Percentiles rank a stretch among this genome's conserved stretches.
phyloP scores from a whole-genome alignment of 2,329 filamentous ascomycete species.

The Ophiocordyceps sinensis region DNA sequence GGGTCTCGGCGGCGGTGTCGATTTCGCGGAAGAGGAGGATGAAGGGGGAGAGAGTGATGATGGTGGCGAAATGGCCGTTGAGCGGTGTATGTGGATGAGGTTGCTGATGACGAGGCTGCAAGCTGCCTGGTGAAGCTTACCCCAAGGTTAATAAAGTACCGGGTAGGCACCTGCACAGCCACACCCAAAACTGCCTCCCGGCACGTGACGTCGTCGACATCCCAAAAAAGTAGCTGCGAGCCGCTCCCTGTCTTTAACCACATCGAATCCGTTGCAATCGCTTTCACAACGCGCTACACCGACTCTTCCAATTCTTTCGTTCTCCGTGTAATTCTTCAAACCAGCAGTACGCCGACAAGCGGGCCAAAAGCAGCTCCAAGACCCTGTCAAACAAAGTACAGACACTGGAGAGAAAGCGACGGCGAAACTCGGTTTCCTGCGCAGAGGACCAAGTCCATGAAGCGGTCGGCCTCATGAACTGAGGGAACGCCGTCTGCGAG shows the following conservation, averaged over 20 bases:
- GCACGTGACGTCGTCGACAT: slow-evolving; percentile 12
- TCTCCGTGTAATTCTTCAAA: too few relatives aligned
- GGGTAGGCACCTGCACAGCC: too few relatives aligned
- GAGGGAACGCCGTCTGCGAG: slow-evolving; percentile 7
- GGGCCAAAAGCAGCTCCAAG: too few relatives aligned
- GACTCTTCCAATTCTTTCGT: too few relatives aligned
- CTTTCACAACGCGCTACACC: too few relatives aligned
- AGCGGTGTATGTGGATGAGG: slow-evolving; percentile 10
- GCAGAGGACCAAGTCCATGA: background rate
- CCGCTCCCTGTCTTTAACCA: too few relatives aligned
- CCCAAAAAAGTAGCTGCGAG: slow-evolving; percentile 5
- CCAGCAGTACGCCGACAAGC: too few relatives aligned
- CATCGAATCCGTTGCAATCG: too few relatives aligned
- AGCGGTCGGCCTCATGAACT: slow-evolving; percentile 10
- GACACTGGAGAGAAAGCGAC: too few relatives aligned
- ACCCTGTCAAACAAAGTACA: too few relatives aligned
- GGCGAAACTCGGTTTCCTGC: too few relatives aligned
- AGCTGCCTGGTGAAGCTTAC: slow-evolving; percentile 31
- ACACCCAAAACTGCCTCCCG: background rate
- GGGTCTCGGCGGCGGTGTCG: background rate
- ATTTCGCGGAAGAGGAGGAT: background rate
- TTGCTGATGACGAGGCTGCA: slow-evolving; percentile 41
- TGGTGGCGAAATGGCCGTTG: slow-evolving; percentile 1
- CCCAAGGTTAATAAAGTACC: too few relatives aligned
- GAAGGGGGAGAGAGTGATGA: background rate